Percentiles rank a stretch among this genome's conserved stretches.
Evolutionary conservation across 2,329 filamentous ascomycete species (phyloP).

Genomic region (Calonectria naviculata): DNA sequence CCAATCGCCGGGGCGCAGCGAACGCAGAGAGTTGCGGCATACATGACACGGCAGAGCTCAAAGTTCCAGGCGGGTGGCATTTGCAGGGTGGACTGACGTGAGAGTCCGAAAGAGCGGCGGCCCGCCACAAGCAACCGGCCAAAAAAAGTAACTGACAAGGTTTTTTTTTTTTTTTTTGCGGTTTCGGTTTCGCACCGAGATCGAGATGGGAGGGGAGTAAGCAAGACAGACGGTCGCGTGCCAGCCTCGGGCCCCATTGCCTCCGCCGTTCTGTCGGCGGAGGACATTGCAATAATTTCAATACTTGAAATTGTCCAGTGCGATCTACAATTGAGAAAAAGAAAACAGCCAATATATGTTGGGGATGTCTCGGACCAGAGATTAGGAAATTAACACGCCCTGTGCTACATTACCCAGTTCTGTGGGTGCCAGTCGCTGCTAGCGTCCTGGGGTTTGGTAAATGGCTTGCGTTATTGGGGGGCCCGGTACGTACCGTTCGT

Average conservation of each 20-base stretch:
- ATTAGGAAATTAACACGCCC: constrained; percentile 5
- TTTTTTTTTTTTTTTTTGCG: no score
- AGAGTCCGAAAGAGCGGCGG: constrained; percentile 10
- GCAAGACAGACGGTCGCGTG: neutral
- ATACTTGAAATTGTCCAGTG: neutral
- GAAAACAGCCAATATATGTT: neutral
- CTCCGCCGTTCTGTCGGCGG: neutral
- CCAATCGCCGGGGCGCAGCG: neutral
- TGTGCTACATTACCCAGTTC: neutral
- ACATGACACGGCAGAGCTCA: neutral
- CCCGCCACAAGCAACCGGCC: constrained; percentile 10
- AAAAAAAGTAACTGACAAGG: neutral
- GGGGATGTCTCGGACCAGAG: constrained; percentile 12
- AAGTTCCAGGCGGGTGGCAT: constrained; percentile 1
- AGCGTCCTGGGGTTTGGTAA: neutral
- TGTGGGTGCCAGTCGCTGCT: neutral
- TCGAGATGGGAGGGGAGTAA: neutral
- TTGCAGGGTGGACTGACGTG: constrained; percentile 17
- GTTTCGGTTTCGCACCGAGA: constrained; percentile 2
- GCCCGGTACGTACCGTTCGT: neutral
- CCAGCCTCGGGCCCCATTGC: neutral
- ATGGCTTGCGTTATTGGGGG: constrained; percentile 2
- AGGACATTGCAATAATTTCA: neutral
- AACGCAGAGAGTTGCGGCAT: constrained; percentile 2
- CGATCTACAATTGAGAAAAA: constrained; percentile 3